Base-by-base conservation (phyloP, 2,329 filamentous ascomycete genomes). In the Penicillium sclerotigenum region DNA sequence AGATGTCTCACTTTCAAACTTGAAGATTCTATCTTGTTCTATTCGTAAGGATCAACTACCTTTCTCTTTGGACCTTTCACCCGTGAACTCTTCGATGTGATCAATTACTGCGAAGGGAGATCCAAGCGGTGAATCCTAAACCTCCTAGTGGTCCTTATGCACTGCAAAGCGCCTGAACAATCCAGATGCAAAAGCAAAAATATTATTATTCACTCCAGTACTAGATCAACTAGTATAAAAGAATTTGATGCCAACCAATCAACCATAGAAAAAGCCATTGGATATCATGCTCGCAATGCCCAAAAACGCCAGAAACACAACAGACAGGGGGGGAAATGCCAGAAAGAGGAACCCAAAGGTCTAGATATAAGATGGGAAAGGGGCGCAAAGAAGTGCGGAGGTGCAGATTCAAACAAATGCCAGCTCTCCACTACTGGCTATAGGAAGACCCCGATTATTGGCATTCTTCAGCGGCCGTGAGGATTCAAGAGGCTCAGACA, bases 361-460 rank as follows among this genome's bases (percentile, higher is more conserved):
- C 33, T 33, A 36, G 33, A 37, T 6, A 33, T n/a, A 43, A 47
- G 16, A 47, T 18, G 40, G 26, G 40, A 7, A 18, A 45, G 48
- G 4, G 14, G 37, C n/a, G n/a, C n/a, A n/a, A n/a, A n/a, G n/a
- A n/a, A n/a, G n/a, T n/a, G n/a, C n/a, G n/a, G n/a, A n/a, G n/a
- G n/a, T n/a, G n/a, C n/a, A n/a, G n/a, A n/a, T n/a, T n/a, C n/a
- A 65, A 58, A 67, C 61, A 65, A 65, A 65, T 28, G 65, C 61
- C 22, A 67, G 22, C 45, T 67, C 66, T 14, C 59, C 64, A 47
- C 64, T 66, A 28, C 64, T 66, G 5, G 63, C 64, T 36, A 64
- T 33, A 36, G 64, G 64, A 4, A 66, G 59, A 29, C 64, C 59
- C 1, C 61, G 59, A 16, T 41, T 52, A 29, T 57, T 62, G 2